Base-by-base conservation (phyloP, 2,329 filamentous ascomycete species). In the Diplocarpon rosae region DNA sequence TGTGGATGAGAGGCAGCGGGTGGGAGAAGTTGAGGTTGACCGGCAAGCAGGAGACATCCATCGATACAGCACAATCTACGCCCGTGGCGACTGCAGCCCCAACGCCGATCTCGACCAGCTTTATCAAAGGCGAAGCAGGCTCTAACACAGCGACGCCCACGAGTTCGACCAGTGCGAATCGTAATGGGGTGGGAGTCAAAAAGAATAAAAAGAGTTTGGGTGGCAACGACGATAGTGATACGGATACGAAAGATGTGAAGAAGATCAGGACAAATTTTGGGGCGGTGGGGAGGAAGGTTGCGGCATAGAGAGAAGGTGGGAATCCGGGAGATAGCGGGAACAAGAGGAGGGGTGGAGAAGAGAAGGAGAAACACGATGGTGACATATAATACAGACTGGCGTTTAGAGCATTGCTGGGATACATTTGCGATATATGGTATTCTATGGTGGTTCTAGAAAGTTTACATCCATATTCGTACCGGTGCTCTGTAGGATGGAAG, bases 71-170 rank as follows among this genome's bases (percentile, higher is more conserved):
- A 9, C 48, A 54, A 39, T 56, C 51, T 1, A 62, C 60, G 1
- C 59, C 59, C 2, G 45, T 56, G 13, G 52, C 54, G 2, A 68
- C 69, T 3, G 67, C 68, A 51, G 72, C 71, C 2, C 72, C 72
- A 0, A 78, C 75, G 5, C 76, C 77, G 0, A 52, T 74, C 8
- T 74, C 74, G 4, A 71, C 71, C 0, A 67, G 69, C 2, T 77
- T 78, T 46, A 68, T 69, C 30, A 69, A 72, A 42, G 60, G 49
- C 5, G 62, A 57, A 55, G 63, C 52, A 38, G 66, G 65, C 2
- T 73, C 72, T 14, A 69, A 70, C 52, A 69, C 75, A 49, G 65
- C 71, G 10, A 80, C 76, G 17, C 74, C 76, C 1, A 75, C 71
- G 7, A 74, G 73, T 30, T 66, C 69, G 12, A 69, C 68, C 20